Evolutionary conservation across 208 protist genomes (phyloP).

Genomic region (Blechomonas ayalai): DNA sequence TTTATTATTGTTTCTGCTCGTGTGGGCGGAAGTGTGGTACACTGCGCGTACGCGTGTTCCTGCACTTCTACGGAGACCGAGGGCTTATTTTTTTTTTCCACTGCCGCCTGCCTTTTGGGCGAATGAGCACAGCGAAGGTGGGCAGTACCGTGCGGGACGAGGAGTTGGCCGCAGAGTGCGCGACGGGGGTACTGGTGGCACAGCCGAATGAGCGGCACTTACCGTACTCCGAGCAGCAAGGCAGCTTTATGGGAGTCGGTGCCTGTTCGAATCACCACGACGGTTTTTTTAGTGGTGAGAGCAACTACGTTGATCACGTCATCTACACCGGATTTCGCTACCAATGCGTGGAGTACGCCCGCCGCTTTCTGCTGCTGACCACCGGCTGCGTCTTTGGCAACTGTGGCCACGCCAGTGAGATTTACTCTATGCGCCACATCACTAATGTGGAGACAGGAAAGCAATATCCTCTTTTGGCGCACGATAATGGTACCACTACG

Average conservation of each 20-base stretch:
- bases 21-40: no score
- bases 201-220: slow-evolving; percentile 2
- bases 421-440: slow-evolving; percentile 56
- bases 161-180: no score
- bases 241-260: slow-evolving; percentile 56
- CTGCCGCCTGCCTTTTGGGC: no score
- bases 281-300: slow-evolving; percentile 77
- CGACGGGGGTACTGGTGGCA: not conserved
- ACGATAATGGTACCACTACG: slow-evolving; percentile 36
- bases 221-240: slow-evolving; percentile 57
- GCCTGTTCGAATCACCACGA: slow-evolving; percentile 70
- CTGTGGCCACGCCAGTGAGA: slow-evolving; percentile 56
- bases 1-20: no score
- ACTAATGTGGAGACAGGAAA: slow-evolving; percentile 54
- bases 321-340: slow-evolving; percentile 76
- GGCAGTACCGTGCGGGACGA: no score
- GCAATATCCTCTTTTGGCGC: slow-evolving; percentile 27
- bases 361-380: slow-evolving; percentile 64
- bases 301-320: slow-evolving; percentile 53
- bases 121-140: no score
- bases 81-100: slow-evolving; percentile 3
- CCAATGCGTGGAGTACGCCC: slow-evolving; percentile 78
- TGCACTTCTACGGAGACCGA: no score
- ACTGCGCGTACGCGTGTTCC: no score
- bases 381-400: slow-evolving; percentile 64